Base-by-base conservation (phyloP, 2,329 filamentous ascomycete species). In the Coniochaeta prunicola region DNA sequence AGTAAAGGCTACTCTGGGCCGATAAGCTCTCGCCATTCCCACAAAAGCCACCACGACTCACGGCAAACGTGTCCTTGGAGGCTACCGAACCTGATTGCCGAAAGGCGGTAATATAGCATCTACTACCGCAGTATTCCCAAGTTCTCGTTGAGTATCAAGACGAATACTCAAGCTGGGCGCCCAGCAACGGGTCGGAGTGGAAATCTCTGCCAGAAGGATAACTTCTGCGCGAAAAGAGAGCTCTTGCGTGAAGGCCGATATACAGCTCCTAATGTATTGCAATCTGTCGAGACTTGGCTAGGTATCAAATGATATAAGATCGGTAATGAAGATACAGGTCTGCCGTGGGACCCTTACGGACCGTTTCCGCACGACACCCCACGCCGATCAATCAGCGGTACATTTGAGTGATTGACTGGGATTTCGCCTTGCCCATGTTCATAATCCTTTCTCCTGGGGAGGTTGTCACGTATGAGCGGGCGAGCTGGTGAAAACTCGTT, bases 121-220 rank as follows among this genome's bases (percentile, higher is more conserved):
- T 80, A 78, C 79, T 81, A 78, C n/a, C n/a, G n/a, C n/a, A n/a
- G n/a, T n/a, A 82, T 82, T 81, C 79, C 79, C 78, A 76, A 70
- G 73, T 73, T 77, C 65, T 82, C 79, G 70, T 72, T 62, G 75
- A 81, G 67, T 70, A 73, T 73, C 78, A 81, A 79, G 74, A 81
- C 79, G 79, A 78, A 72, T 69, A 78, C 78, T 82, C 75, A 70
- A 80, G 77, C 71, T 75, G 75, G 77, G 79, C 77, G 79, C 79
- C 78, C 78, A 82, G 80, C 78, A 81, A 80, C 73, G 78, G 79
- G 80, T 75, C 63, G 60, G 70, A 67, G 28, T 56, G 64, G 76
- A 68, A 33, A 70, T 81, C 76, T 81, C 72, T 80, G 80, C 79
- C 80, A 82, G 78, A 59, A 77, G 76, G 78, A 80, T 81, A 79